These are phyloP conservation scores for Rhytidhysteron rufulum DNA, from an alignment of 2,329 filamentous ascomycete species.

Conservation along the genomic window DNA sequence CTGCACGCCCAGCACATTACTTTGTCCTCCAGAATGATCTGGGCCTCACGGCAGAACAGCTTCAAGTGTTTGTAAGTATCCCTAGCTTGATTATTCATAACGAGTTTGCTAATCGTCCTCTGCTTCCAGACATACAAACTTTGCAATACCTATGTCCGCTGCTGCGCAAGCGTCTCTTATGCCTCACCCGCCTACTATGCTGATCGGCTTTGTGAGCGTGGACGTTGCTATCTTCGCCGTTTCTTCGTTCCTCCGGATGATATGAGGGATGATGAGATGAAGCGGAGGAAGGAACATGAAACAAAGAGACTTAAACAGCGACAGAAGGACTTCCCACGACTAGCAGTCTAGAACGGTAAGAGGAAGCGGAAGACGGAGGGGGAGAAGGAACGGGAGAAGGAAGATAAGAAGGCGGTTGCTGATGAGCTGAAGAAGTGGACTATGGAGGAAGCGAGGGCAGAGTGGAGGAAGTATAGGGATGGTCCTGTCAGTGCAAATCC, in stretches of 20 bases:
- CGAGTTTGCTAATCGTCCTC: constrained; percentile 1
- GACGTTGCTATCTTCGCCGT: constrained; percentile 20
- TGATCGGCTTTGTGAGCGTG: constrained; percentile 38
- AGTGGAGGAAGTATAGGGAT: neutral
- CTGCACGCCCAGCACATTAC: constrained; percentile 76
- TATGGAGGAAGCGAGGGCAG: neutral
- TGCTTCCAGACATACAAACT: constrained; percentile 23
- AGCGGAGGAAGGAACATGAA: neutral
- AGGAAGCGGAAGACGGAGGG: neutral
- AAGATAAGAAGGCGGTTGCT: constrained; percentile 1
- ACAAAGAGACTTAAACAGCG: neutral
- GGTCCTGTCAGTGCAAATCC: constrained; percentile 8
- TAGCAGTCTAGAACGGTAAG: neutral
- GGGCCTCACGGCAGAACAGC: constrained; percentile 2
- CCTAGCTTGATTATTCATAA: constrained; percentile 3
- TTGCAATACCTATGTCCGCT: constrained; percentile 31
- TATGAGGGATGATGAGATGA: neutral
- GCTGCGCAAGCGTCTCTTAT: constrained; percentile 32
- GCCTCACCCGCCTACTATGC: constrained; percentile 37
- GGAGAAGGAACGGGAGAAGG: neutral
- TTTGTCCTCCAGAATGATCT: constrained; percentile 50
- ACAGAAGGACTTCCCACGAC: neutral
- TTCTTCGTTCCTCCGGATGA: constrained; percentile 4
- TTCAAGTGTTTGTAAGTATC: constrained; percentile 20
- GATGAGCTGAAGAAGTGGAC: neutral